Evolutionary conservation across 352 stramenopile species (phyloP).

Genomic region (Saprolegnia diclina): DNA sequence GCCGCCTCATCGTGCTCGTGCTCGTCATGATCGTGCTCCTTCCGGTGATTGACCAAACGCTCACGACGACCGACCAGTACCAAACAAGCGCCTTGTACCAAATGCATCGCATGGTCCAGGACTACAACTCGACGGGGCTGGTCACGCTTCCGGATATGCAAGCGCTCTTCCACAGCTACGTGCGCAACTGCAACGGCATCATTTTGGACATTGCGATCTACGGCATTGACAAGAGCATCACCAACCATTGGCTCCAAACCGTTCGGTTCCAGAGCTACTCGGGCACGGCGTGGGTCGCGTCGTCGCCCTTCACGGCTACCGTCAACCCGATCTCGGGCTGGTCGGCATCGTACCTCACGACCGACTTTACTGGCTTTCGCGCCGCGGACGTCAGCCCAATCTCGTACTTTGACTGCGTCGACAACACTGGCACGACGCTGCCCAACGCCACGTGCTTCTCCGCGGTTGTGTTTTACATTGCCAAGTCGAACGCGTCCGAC

Average conservation of each 20-base stretch:
- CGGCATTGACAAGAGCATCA: constrained; percentile 38
- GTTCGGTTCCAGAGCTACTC: constrained; percentile 51
- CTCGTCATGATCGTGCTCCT: constrained; percentile 83
- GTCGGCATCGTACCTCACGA: constrained; percentile 47
- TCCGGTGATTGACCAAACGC: constrained; percentile 68
- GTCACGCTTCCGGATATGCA: constrained; percentile 47
- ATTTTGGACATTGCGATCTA: constrained; percentile 58
- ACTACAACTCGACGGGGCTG: constrained; percentile 65
- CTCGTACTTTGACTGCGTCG: constrained; percentile 52
- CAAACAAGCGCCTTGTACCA: constrained; percentile 69
- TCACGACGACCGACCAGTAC: constrained; percentile 74
- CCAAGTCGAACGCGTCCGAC: constrained; percentile 33
- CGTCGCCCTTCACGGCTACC: constrained; percentile 35
- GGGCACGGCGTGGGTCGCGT: constrained; percentile 46
- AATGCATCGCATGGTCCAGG: constrained; percentile 73
- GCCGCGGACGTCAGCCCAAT: constrained; percentile 48
- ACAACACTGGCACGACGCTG: constrained; percentile 36
- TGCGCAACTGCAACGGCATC: constrained; percentile 63
- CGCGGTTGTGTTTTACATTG: constrained; percentile 71
- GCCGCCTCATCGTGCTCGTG: constrained; percentile 87
- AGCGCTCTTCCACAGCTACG: constrained; percentile 60
- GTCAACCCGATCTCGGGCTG: constrained; percentile 71
- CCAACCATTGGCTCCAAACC: constrained; percentile 50
- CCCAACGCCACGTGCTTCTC: constrained; percentile 53
- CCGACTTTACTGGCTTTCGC: constrained; percentile 41